Evolutionary conservation across 148 eudicot genomes (phyloP).

Genomic region (Cornus kousa): DNA sequence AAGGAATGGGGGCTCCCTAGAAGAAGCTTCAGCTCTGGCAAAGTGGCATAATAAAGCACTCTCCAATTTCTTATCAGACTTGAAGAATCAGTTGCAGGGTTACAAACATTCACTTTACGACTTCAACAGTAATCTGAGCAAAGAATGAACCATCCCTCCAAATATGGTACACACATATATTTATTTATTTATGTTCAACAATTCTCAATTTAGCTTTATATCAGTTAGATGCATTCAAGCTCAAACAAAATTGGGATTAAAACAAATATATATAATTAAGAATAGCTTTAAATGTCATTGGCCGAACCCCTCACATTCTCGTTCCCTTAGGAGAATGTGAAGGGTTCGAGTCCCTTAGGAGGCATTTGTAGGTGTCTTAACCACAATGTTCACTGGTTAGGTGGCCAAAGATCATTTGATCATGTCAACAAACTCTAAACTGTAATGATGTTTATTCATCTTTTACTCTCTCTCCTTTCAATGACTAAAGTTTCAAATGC

Average conservation of each 20-base stretch:
- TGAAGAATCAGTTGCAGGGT: constrained; percentile 20
- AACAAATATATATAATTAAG: too few species aligned
- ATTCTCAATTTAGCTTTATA: too few species aligned
- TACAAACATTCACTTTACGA: constrained; percentile 33
- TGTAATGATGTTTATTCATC: background rate
- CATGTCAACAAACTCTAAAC: background rate
- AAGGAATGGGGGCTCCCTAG: constrained; percentile 23
- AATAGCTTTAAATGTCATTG: too few species aligned
- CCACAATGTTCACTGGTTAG: too few species aligned
- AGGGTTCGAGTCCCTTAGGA: too few species aligned
- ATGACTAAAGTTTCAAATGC: background rate
- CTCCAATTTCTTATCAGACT: constrained; percentile 12
- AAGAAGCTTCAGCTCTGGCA: constrained; percentile 34
- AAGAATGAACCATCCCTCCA: constrained; percentile 24
- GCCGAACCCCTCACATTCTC: too few species aligned
- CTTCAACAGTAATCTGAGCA: constrained; percentile 19
- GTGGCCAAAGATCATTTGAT: background rate
- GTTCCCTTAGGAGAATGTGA: too few species aligned
- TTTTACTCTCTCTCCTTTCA: background rate
- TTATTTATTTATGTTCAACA: too few species aligned
- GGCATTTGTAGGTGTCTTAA: too few species aligned
- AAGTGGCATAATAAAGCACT: constrained; percentile 30
- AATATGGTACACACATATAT: constrained; percentile 21
- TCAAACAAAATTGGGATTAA: too few species aligned
- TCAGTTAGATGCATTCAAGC: too few species aligned